These are phyloP conservation scores for Coniochaeta ligniaria DNA, from an alignment of 2,329 filamentous ascomycete species.

Conservation along the genomic window DNA sequence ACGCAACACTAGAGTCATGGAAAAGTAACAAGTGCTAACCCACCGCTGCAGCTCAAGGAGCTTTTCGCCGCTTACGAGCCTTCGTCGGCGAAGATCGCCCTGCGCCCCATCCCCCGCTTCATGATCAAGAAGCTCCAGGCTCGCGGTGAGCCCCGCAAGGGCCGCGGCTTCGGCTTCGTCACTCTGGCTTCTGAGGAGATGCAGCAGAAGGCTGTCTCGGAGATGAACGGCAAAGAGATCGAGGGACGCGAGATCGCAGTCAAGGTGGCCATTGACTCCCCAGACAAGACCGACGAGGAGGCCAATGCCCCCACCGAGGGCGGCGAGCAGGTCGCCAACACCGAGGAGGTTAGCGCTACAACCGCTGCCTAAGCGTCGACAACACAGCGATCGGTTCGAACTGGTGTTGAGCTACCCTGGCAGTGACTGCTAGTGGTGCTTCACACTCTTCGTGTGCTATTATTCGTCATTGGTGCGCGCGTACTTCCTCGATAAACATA, in stretches of 20 bases:
- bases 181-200: slow-evolving; percentile 91
- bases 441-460: background rate
- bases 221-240: slow-evolving; percentile 99
- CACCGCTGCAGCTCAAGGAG: slow-evolving; percentile 72
- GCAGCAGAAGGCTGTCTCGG: slow-evolving; percentile 91
- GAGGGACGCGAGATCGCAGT: slow-evolving; percentile 98
- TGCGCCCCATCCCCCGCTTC: slow-evolving; percentile 96
- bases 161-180: slow-evolving; percentile 97
- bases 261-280: slow-evolving; percentile 99
- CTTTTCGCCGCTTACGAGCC: slow-evolving; percentile 91
- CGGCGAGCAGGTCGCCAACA: slow-evolving; percentile 31
- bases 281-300: slow-evolving; percentile 90
- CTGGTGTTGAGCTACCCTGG: background rate
- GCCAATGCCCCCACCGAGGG: slow-evolving; percentile 45
- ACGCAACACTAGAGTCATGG: background rate
- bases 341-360: slow-evolving; percentile 11
- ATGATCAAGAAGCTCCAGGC: slow-evolving; percentile 99
- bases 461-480: background rate
- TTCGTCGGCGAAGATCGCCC: slow-evolving; percentile 93
- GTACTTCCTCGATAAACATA: background rate
- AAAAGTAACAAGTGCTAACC: slow-evolving; percentile 12
- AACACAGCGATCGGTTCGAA: background rate
- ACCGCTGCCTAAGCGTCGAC: slow-evolving; percentile 20
- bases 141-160: slow-evolving; percentile 96
- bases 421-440: background rate